Evolutionary conservation across 257 asterid genomes (phyloP).

Genomic region (Handroanthus guayacan): DNA sequence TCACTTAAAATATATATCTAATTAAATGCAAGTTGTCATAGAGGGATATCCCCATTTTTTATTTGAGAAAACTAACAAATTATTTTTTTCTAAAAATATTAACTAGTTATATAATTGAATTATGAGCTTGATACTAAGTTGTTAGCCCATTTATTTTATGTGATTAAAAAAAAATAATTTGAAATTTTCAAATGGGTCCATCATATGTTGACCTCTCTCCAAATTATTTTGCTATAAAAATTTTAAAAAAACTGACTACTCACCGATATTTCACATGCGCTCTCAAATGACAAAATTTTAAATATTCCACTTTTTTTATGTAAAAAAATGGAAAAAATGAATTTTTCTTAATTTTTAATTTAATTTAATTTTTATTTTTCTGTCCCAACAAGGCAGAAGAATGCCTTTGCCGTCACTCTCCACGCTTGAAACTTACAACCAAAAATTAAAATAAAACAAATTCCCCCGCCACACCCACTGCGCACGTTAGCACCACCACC

Average conservation of each 20-base stretch:
- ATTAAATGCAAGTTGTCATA: too few relatives aligned
- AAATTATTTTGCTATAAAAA: constrained; percentile 9
- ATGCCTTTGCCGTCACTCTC: constrained; percentile 50
- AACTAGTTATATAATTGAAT: too few relatives aligned
- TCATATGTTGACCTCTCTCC: constrained; percentile 25
- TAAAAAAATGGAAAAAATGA: too few relatives aligned
- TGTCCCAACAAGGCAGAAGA: constrained; percentile 31
- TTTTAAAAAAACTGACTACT: constrained; percentile 30
- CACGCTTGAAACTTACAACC: constrained; percentile 34
- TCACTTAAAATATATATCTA: too few relatives aligned
- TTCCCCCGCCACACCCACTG: constrained; percentile 52
- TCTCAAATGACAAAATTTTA: constrained; percentile 24
- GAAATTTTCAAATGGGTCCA: constrained; percentile 8
- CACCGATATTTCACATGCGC: constrained; percentile 31
- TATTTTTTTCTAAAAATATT: too few relatives aligned
- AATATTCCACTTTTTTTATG: not conserved
- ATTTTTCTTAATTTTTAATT: too few relatives aligned
- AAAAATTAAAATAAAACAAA: constrained; percentile 39
- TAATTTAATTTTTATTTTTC: not conserved
- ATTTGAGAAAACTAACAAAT: too few relatives aligned
- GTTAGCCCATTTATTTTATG: not conserved
- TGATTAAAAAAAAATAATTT: not conserved
- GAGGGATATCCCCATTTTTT: too few relatives aligned
- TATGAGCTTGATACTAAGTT: too few relatives aligned
- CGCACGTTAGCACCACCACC: constrained; percentile 64